Base-by-base conservation (phyloP, 1,284 basidiomycete genomes). In the Blastosporella zonata region DNA sequence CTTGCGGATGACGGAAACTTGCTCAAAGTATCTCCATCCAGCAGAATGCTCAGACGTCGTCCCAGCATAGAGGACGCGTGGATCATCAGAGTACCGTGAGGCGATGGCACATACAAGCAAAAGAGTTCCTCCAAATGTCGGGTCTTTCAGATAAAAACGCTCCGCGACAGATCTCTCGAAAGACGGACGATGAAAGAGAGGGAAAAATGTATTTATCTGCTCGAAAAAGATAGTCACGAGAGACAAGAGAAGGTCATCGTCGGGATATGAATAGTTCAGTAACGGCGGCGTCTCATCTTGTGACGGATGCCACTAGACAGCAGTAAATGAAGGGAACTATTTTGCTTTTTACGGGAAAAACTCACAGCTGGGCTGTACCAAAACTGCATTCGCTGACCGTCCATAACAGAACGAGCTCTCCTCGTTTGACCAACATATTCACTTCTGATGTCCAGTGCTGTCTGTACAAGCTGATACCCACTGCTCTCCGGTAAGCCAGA, bases 61-160 rank as follows among this genome's bases (percentile, higher is more conserved):
- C 13, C 72, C 74, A 13, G 76, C 71, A 18, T 74, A 70, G 54
- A 85, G 65, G 1, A 87, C 82, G 9, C 86, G 72, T 0, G 77
- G 74, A 62, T 91, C 90, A 46, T 84, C 74, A 10, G 82, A 80
- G 61, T 75, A 87, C 23, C 86, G 77, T 0, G 88, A 70, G 1
- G 82, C 91, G 47, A 83, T 71, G 0, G 92, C 88, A 62, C 88
- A 91, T 0, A 93, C 79, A 36, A 90, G 69, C 27, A 93, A 67
- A 38, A 90, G 75, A 2, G 84, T 79, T 15, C 78, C 77, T 12
- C 78, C 86, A 63, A 93, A 92, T 10, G 78, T 69, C 6, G 72
- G 48, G 59, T 90, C 81, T 8, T 64, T 72, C 10, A 71, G 64
- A 62, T 91, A 83, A 17, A 84, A 62, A 2, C 77, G 75, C 6